Base-by-base conservation (phyloP, 2,329 filamentous ascomycete genomes). In the Lasiodiplodia gonubiensis region DNA sequence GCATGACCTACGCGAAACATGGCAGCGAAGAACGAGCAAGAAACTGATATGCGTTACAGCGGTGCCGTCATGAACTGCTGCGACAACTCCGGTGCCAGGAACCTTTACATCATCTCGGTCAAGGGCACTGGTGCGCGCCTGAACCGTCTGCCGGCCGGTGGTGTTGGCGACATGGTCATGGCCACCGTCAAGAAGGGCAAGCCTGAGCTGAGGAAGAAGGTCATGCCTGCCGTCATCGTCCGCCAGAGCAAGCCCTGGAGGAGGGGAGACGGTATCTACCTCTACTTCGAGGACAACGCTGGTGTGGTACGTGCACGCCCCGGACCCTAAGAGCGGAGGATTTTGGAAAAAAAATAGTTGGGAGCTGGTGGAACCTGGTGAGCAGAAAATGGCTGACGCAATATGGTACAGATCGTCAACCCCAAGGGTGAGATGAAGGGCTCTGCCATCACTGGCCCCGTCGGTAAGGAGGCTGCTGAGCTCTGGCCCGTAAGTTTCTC, bases 341-440 rank as follows among this genome's bases (percentile, higher is more conserved):
- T 2, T 18, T 12, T 10, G 30, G 59, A 52, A 54, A 39, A n/a
- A 67, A 21, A 39, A n/a, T 63, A 21, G 37, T 25, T 18, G 10
- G 33, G 42, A 25, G 52, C 35, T 25, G 8, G 35, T 27, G 61
- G 66, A 66, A 54, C 11, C 46, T 48, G 52, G 46, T 25, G 57
- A 39, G 23, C 37, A 6, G 42, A 67, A 23, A 18, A 67, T 63
- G 46, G 70, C 72, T 74, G 64, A 73, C 67, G 25, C 7, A 42
- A 33, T 52, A 48, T 63, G 55, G 37, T 64, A 66, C 80, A 95
- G 92, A 99, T 99, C 80, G 95, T 99, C 88, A 99, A 99, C 89
- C 93, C 94, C 85, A 99, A 99, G 92, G 95, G 95, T 86, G 95
- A 99, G 88, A 99, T 99, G 95, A 99, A 99, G 92, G 95, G 95